These are phyloP conservation scores for Oxyria digyna DNA, from an alignment of 148 eudicot genomes.

Conservation along the genomic window DNA sequence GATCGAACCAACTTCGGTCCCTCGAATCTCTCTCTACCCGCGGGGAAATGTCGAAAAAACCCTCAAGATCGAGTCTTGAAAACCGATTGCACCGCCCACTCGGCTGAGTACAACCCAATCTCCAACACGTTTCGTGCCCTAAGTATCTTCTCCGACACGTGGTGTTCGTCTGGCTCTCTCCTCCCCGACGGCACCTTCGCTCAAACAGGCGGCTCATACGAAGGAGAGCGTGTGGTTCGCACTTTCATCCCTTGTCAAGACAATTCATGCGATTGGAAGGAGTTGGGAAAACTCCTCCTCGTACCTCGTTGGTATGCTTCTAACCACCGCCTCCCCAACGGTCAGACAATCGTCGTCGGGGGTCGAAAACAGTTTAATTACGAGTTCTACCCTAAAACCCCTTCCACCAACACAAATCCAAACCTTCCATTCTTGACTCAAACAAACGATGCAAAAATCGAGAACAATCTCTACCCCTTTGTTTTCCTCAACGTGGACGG, in stretches of 20 bases:
- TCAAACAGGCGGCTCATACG: slow-evolving; percentile 64
- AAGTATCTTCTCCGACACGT: slow-evolving; percentile 40
- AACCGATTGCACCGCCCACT: slow-evolving; percentile 65
- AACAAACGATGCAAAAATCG: slow-evolving; percentile 24
- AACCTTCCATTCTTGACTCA: slow-evolving; percentile 32
- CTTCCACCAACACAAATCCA: slow-evolving; percentile 4
- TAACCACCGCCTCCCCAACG: slow-evolving; percentile 63
- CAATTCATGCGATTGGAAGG: slow-evolving; percentile 52
- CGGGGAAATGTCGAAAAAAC: slow-evolving; percentile 22
- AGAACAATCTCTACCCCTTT: slow-evolving; percentile 70
- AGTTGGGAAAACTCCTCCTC: slow-evolving; percentile 11
- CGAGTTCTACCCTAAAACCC: slow-evolving; percentile 51
- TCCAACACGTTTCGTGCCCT: slow-evolving; percentile 57
- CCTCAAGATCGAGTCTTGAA: slow-evolving; percentile 15
- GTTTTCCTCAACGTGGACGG: slow-evolving; percentile 56
- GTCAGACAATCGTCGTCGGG: slow-evolving; percentile 57
- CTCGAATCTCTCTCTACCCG: slow-evolving; percentile 32
- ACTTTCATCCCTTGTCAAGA: slow-evolving; percentile 24
- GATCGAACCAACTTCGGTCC: slow-evolving; percentile 47
- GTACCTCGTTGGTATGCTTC: slow-evolving; percentile 44
- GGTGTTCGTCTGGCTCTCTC: slow-evolving; percentile 73
- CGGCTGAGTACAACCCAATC: slow-evolving; percentile 43
- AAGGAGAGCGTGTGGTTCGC: slow-evolving; percentile 53
- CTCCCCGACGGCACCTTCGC: slow-evolving; percentile 41
- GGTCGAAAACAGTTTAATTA: slow-evolving; percentile 44